A percentile compares a stretch with the other conserved stretches of the same genome.
Evolutionary conservation across 106 monocot genomes (phyloP).

Genomic region (Chionographis japonica): DNA sequence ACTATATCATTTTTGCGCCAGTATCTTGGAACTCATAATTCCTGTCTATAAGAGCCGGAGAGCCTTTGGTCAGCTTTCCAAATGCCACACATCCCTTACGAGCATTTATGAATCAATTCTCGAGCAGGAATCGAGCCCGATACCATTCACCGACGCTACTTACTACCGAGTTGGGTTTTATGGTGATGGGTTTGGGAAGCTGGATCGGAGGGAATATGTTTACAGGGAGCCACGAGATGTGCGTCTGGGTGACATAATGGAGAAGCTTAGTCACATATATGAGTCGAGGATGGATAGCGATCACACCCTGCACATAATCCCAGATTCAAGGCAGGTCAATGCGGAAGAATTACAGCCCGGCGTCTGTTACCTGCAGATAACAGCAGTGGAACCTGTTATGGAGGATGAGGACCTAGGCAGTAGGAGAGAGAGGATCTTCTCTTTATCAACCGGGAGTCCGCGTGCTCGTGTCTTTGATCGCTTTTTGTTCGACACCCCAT

Average conservation of each 20-base stretch:
- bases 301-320: constrained; percentile 91
- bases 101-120: constrained; percentile 90
- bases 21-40: constrained; percentile 92
- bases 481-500: constrained; percentile 95
- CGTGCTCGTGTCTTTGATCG: constrained; percentile 90
- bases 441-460: constrained; percentile 67
- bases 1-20: constrained; percentile 88
- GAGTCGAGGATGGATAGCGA: constrained; percentile 75
- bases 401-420: constrained; percentile 96
- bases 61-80: constrained; percentile 79
- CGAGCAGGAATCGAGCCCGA: constrained; percentile 89
- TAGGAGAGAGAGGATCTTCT: constrained; percentile 85
- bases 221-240: constrained; percentile 92
- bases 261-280: constrained; percentile 88
- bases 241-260: constrained; percentile 98
- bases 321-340: constrained; percentile 98
- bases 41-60: constrained; percentile 95
- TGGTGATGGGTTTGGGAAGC: constrained; percentile 81
- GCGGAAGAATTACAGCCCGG: constrained; percentile 90
- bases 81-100: constrained; percentile 92
- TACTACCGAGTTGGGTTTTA: constrained; percentile 97
- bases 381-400: constrained; percentile 98
- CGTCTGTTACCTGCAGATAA: constrained; percentile 96
- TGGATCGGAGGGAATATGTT: constrained; percentile 79
- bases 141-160: constrained; percentile 94